Percentiles rank a stretch among this genome's conserved stretches.
Conservation (phyloP, 1,284 basidiomycete species). For the Ceratobasidium sp. region DNA sequence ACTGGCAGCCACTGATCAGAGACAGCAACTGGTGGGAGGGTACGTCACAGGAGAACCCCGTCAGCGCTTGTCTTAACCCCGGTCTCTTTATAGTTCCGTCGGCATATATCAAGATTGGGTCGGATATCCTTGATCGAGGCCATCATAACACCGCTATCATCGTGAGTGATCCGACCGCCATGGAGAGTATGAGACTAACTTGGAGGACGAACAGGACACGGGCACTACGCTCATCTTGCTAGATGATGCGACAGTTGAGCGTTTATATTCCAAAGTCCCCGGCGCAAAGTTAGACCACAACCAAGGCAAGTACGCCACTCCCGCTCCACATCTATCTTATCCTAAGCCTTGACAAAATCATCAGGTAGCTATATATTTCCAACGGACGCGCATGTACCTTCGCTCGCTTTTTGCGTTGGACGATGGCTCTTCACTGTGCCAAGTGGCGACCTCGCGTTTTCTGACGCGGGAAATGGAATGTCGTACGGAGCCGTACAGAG, state of each 20-base stretch:
- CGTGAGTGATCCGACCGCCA: background rate
- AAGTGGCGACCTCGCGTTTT: constrained; percentile 43
- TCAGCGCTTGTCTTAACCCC: background rate
- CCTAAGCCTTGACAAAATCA: background rate
- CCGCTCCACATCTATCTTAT: background rate
- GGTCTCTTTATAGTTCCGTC: constrained; percentile 17
- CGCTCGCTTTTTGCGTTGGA: constrained; percentile 41
- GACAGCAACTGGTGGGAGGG: constrained; percentile 41
- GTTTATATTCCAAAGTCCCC: constrained; percentile 43
- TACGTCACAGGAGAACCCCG: background rate
- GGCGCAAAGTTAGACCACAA: constrained; percentile 46
- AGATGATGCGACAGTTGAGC: constrained; percentile 38
- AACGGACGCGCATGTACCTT: constrained; percentile 32
- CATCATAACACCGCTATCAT: constrained; percentile 38
- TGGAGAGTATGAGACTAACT: background rate
- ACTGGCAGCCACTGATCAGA: constrained; percentile 28
- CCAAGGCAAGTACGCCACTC: constrained; percentile 9
- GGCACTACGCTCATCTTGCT: constrained; percentile 47
- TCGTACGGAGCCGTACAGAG: constrained; percentile 46
- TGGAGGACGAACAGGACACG: constrained; percentile 30
- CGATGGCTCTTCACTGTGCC: constrained; percentile 40
- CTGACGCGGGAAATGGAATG: constrained; percentile 45
- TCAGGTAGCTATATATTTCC: constrained; percentile 45
- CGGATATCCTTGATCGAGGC: constrained; percentile 37
- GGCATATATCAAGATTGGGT: constrained; percentile 37